Evolutionary conservation across 345 rosid genomes (phyloP), one percentile per base, ranked within the genome.

Genomic region (Boechera stricta): DNA sequence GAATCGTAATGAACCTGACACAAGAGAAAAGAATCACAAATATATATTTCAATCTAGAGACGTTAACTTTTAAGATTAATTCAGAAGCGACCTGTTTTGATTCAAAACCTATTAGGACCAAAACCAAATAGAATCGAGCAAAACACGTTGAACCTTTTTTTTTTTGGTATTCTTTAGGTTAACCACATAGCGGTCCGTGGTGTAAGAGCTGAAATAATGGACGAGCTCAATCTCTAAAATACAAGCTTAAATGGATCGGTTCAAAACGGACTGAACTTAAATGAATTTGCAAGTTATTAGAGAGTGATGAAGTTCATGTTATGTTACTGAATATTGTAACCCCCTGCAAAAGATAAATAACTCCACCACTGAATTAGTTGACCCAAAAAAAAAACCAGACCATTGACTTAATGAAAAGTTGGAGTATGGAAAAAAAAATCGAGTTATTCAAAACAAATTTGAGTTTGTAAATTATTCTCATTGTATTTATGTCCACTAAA

Each of bases 391-490:
- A 36, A 28, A 26, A 54, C 1, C 0, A 44, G 49, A 29, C 18
- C 10, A 12, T 56, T 31, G 1, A 31, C 21, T 13, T 56, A 31
- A 31, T 31, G 21, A 29, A 13, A 6, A 0, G n/a, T 31, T 3
- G 5, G 21, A 56, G 4, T 55, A 8, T 55, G 38, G 3, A 2
- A 16, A 1, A 56, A 54, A 54, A 5, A 31, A 13, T 0, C 1
- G 64, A 60, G 32, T 21, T 18, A 60, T 21, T 54, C 66, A 47
- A 56, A 65, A 10, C 5, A 29, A 1, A 6, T 35, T 56, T 74
- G 58, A n/a, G 66, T 56, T 21, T 56, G 65, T 56, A 67, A 67
- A 57, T 35, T 33, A 65, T 45, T 57, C 59, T 47, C 67, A n/a
- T 32, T 66, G 59, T 66, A n/a, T 21, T 42, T 16, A 57, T 47